Base-by-base conservation (phyloP, 805 yeast species). In the Candida insectalens region DNA sequence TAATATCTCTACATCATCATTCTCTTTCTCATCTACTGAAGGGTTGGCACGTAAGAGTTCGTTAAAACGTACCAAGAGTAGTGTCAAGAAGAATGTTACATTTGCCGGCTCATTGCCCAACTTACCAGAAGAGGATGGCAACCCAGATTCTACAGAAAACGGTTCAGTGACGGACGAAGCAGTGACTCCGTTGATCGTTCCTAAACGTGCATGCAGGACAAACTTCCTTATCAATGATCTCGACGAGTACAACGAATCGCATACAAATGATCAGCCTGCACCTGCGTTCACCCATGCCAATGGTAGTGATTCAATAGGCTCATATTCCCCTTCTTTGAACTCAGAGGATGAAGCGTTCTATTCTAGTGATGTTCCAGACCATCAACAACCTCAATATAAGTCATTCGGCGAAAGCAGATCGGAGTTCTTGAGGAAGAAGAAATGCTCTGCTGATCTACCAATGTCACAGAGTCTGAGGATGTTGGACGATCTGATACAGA, bases 171-270 rank as follows among this genome's bases (percentile, higher is more conserved):
- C 18, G 49, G 49, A 30, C 43, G 45, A 20, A 51, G 62, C 3
- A 73, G 67, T 35, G 57, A 28, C 26, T n/a, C 47, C 42, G 5
- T 37, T 50, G 10, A n/a, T 43, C 13, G 41, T 51, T 6, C 44
- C 41, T 18, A 56, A 57, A 27, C 41, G 57, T 18, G 39, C 50
- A 6, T 47, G 51, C 33, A 44, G 38, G 19, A 36, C 51, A 3
- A 58, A 57, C 38, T 52, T 58, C 29, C 27, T 59, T 23, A 51
- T 55, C 12, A 52, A 52, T 22, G 49, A 54, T 30, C 38, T 57
- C n/a, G 63, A 55, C 32, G 54, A 46, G 13, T 57, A 58, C 36
- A 29, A 44, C 4, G 38, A 19, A 14, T 5, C 6, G 16, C 21
- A 20, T 13, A 5, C 8, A 17, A 36, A 31, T 5, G 33, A 25